These are phyloP conservation scores for Aspergillus unguis DNA, from an alignment of 2,329 filamentous ascomycete species.

Conservation along the genomic window DNA sequence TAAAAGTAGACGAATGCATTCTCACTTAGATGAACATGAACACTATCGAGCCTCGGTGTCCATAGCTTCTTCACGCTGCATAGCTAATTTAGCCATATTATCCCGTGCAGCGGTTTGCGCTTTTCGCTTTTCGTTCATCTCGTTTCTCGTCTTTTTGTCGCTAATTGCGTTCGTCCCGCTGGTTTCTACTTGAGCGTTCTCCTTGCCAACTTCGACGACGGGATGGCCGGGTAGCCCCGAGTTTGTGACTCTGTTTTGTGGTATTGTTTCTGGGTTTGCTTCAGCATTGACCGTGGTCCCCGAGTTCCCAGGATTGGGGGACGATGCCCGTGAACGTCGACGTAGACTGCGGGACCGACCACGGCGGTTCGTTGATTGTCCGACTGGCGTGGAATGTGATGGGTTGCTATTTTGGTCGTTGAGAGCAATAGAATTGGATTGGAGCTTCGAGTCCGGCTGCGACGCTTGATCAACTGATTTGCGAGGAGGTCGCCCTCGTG, in stretches of 20 bases:
- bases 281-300: not conserved
- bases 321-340: slow-evolving; percentile 17
- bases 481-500: slow-evolving; percentile 25
- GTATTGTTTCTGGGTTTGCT: not conserved
- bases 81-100: slow-evolving; percentile 32
- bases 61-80: slow-evolving; percentile 41
- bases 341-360: slow-evolving; percentile 17
- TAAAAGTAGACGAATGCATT: not conserved
- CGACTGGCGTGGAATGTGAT: slow-evolving; percentile 12
- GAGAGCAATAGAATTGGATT: slow-evolving; percentile 10
- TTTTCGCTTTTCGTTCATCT: slow-evolving; percentile 27
- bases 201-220: slow-evolving; percentile 12
- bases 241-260: not conserved
- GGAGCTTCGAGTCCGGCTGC: slow-evolving; percentile 11
- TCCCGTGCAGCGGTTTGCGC: slow-evolving; percentile 35
- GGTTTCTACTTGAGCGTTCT: slow-evolving; percentile 9
- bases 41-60: slow-evolving; percentile 27
- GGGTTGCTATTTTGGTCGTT: slow-evolving; percentile 16
- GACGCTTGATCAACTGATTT: slow-evolving; percentile 26
- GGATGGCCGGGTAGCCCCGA: not conserved
- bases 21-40: not conserved
- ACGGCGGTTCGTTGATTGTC: slow-evolving; percentile 5
- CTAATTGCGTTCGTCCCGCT: slow-evolving; percentile 1
- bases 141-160: slow-evolving; percentile 7
- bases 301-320: slow-evolving; percentile 3